Conservation (phyloP, 352 stramenopile genomes). For the Phytophthora pinifolia region DNA sequence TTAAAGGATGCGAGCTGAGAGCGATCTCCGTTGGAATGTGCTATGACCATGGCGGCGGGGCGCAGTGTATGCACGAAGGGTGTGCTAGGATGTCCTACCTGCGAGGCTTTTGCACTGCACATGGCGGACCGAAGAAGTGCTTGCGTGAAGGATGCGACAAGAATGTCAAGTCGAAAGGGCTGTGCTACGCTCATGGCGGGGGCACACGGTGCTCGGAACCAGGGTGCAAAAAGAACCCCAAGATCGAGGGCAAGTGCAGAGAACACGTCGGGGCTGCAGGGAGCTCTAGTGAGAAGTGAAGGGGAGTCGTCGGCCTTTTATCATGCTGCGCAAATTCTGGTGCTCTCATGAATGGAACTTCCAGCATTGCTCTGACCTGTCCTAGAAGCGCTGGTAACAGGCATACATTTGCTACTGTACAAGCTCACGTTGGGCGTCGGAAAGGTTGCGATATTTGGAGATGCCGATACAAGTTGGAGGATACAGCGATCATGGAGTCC, state of each 20-base stretch:
- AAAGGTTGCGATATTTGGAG: too few relatives aligned
- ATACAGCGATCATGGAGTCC: too few relatives aligned
- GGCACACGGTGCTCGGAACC: constrained; percentile 27
- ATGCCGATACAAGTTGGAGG: too few relatives aligned
- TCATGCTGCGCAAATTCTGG: too few relatives aligned
- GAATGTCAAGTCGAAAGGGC: constrained; percentile 35
- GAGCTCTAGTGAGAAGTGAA: too few relatives aligned
- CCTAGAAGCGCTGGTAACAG: too few relatives aligned
- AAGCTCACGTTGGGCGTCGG: too few relatives aligned
- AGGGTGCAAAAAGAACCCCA: constrained; percentile 13
- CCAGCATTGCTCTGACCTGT: too few relatives aligned
- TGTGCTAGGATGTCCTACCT: constrained; percentile 10
- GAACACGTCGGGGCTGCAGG: not conserved
- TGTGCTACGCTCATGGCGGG: constrained; percentile 42
- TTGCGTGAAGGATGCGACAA: constrained; percentile 31
- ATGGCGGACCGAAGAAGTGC: constrained; percentile 48
- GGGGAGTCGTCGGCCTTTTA: too few relatives aligned
- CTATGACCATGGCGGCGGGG: constrained; percentile 8
- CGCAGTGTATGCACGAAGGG: constrained; percentile 6
- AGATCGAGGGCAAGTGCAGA: constrained; percentile 6
- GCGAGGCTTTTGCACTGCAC: constrained; percentile 48
- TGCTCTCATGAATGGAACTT: too few relatives aligned
- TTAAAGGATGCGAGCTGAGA: constrained; percentile 30
- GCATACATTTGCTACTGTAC: too few relatives aligned
- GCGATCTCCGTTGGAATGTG: constrained; percentile 16